These are phyloP conservation scores for Metroxylon sagu DNA, from an alignment of 176 grass and related monocot species.

Conservation along the genomic window DNA sequence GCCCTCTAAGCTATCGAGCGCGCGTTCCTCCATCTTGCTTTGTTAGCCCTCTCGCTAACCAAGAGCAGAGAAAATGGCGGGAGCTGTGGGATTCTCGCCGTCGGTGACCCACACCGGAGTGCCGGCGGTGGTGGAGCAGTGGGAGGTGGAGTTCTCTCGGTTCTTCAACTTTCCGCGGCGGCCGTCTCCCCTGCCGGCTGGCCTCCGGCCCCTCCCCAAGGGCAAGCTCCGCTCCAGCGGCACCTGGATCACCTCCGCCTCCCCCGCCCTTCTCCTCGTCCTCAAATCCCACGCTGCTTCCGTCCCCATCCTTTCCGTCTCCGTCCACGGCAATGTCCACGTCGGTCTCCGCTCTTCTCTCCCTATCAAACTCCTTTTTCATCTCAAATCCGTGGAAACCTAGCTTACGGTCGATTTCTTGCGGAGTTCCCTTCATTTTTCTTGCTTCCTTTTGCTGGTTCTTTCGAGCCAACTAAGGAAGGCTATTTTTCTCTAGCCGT, in stretches of 20 bases:
- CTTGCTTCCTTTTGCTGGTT: too few relatives aligned
- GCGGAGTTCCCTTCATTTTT: too few relatives aligned
- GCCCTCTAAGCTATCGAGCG: too few relatives aligned
- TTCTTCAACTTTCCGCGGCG: constrained; percentile 41
- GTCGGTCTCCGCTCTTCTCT: constrained; percentile 21
- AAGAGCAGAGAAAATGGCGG: neutral
- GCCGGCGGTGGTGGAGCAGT: constrained; percentile 15
- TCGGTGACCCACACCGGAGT: too few relatives aligned
- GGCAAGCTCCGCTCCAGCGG: constrained; percentile 29
- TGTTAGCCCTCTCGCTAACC: too few relatives aligned
- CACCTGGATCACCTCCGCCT: constrained; percentile 40
- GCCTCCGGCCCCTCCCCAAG: constrained; percentile 23
- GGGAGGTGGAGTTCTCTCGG: constrained; percentile 56
- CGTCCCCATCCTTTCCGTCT: constrained; percentile 44
- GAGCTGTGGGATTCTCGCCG: neutral
- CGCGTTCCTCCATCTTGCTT: too few relatives aligned
- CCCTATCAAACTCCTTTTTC: neutral
- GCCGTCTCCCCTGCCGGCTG: constrained; percentile 10
- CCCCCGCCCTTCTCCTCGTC: constrained; percentile 25
- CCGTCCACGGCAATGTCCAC: constrained; percentile 33
- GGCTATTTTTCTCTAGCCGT: too few relatives aligned
- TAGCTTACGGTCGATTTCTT: too few relatives aligned
- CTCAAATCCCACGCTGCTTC: constrained; percentile 10
- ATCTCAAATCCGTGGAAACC: too few relatives aligned
- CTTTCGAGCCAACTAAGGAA: too few relatives aligned